phyloP scores from a whole-genome alignment of 164 flowering plant species.

The Stephania japonica region DNA sequence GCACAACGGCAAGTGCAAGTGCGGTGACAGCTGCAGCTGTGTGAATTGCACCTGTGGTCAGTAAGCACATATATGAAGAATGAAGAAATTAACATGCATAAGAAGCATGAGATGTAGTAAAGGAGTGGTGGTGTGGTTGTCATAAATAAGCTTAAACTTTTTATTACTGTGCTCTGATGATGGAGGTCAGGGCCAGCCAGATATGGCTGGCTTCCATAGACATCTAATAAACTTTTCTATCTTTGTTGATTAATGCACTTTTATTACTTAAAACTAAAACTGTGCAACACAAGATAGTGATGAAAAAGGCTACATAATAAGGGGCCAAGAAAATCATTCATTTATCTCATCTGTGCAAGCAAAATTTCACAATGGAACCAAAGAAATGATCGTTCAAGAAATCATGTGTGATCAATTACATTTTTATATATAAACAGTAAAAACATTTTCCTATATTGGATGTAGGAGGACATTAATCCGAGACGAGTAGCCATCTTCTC shows the following conservation, averaged over 20 bases:
- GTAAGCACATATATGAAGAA: neutral
- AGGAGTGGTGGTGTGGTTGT: slow-evolving; percentile 14
- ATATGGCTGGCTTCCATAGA: slow-evolving; percentile 9
- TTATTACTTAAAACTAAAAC: neutral
- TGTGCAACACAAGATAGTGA: neutral
- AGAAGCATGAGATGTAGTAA: slow-evolving; percentile 1
- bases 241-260: slow-evolving; percentile 8
- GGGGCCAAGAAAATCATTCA: neutral
- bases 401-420: neutral
- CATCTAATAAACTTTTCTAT: slow-evolving; percentile 8
- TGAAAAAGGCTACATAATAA: neutral
- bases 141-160: slow-evolving; percentile 12
- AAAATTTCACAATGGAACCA: neutral
- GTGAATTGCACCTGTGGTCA: slow-evolving; percentile 46
- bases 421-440: slow-evolving; percentile 1
- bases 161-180: slow-evolving; percentile 7
- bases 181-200: slow-evolving; percentile 9
- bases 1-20: slow-evolving; percentile 65
- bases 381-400: neutral
- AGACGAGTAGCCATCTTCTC: neutral
- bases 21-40: slow-evolving; percentile 56
- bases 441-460: neutral
- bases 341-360: neutral
- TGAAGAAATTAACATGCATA: neutral
- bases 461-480: neutral